These are phyloP conservation scores for Kodamaea suecica DNA, from an alignment of 1,139 yeast genomes.

Conservation along the genomic window DNA sequence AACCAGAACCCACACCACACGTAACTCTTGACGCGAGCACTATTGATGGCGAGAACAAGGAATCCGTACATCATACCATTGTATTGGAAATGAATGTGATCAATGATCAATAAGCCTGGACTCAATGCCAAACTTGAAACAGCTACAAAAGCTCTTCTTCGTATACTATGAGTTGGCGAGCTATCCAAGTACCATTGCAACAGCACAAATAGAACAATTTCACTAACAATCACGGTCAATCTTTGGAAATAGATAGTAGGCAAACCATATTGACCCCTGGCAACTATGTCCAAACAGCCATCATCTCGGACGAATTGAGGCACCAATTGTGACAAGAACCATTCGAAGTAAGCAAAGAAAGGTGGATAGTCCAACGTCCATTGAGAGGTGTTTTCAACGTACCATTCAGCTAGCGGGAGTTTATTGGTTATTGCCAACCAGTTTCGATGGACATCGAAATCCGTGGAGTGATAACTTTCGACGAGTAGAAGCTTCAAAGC, in stretches of 20 bases:
- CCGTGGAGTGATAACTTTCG: slow-evolving; percentile 71
- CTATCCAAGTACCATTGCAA: slow-evolving; percentile 69
- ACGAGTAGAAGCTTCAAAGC: slow-evolving; percentile 37
- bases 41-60: slow-evolving; percentile 66
- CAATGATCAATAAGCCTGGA: slow-evolving; percentile 85
- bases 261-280: slow-evolving; percentile 64
- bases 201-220: slow-evolving; percentile 64
- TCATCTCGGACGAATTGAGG: slow-evolving; percentile 63
- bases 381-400: slow-evolving; percentile 74
- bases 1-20: slow-evolving; percentile 71
- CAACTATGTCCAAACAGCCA: slow-evolving; percentile 74
- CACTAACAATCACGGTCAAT: slow-evolving; percentile 73
- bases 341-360: slow-evolving; percentile 92
- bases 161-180: slow-evolving; percentile 26
- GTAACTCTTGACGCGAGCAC: slow-evolving; percentile 59
- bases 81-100: slow-evolving; percentile 92
- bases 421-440: slow-evolving; percentile 90
- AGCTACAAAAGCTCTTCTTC: slow-evolving; percentile 61
- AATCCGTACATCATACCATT: slow-evolving; percentile 92
- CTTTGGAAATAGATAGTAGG: slow-evolving; percentile 84
- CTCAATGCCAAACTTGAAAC: slow-evolving; percentile 82
- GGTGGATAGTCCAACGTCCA: slow-evolving; percentile 99
- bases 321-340: slow-evolving; percentile 67
- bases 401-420: slow-evolving; percentile 82
- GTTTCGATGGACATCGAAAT: slow-evolving; percentile 94